Conservation (phyloP, 257 asterid genomes). For the Solanum chiquidenum region DNA sequence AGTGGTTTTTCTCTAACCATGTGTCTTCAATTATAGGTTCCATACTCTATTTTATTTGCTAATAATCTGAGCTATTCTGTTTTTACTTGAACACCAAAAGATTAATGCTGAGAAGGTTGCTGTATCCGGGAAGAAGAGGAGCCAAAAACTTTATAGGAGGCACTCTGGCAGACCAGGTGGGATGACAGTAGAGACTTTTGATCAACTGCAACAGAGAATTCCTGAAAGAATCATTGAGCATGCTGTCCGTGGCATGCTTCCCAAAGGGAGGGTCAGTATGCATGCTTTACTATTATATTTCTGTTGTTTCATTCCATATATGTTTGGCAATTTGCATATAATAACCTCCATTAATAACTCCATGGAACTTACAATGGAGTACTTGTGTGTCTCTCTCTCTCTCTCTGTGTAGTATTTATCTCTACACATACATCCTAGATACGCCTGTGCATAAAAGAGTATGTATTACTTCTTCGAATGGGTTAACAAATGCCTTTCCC, state of each 20-base stretch:
- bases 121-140: constrained; percentile 85
- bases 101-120: constrained; percentile 93
- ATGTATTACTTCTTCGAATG: not conserved
- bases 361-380: not conserved
- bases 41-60: not conserved
- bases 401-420: not conserved
- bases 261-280: constrained; percentile 81
- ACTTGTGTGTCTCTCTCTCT: too few relatives aligned
- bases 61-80: not conserved
- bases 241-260: constrained; percentile 99
- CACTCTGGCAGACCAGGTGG: constrained; percentile 98
- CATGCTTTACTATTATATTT: not conserved
- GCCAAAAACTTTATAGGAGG: constrained; percentile 78
- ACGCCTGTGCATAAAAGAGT: not conserved
- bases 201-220: constrained; percentile 85
- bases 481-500: not conserved
- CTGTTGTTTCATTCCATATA: too few relatives aligned
- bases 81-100: constrained; percentile 19
- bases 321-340: not conserved
- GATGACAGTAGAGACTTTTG: constrained; percentile 85
- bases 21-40: not conserved
- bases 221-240: constrained; percentile 94
- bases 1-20: constrained; percentile 26
- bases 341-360: not conserved
- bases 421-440: not conserved